Evolutionary conservation across 2,329 filamentous ascomycete genomes (phyloP).

Genomic region (Kalmusia sp.): DNA sequence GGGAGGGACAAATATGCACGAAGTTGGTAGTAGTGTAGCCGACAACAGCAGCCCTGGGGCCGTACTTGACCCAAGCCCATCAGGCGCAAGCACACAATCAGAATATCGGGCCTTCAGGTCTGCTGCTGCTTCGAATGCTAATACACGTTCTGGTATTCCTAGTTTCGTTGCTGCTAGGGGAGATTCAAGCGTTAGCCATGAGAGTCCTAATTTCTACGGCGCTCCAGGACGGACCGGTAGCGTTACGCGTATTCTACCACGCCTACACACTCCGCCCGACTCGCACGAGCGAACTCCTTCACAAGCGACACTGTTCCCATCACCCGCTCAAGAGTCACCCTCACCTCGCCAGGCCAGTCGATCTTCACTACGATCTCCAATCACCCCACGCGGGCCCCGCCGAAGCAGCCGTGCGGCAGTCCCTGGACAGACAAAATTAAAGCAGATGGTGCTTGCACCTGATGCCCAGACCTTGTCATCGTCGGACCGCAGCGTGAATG

Average conservation of each 20-base stretch:
- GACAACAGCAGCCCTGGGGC: constrained; percentile 44
- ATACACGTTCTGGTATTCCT: background rate
- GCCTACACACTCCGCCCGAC: background rate
- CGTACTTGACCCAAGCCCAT: constrained; percentile 25
- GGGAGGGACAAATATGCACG: constrained; percentile 42
- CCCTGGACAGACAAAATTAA: constrained; percentile 40
- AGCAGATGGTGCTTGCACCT: constrained; percentile 42
- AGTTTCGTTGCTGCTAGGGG: background rate
- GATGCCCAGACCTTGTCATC: constrained; percentile 29
- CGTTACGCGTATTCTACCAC: constrained; percentile 27
- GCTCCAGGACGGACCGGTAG: constrained; percentile 29
- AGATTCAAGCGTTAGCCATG: constrained; percentile 13
- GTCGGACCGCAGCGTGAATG: constrained; percentile 26
- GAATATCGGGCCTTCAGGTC: background rate
- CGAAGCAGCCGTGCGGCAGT: constrained; percentile 38
- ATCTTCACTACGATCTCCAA: constrained; percentile 22
- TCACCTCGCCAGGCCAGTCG: constrained; percentile 12
- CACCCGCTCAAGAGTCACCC: constrained; percentile 11
- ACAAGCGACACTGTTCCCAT: constrained; percentile 28
- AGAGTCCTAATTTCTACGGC: constrained; percentile 29
- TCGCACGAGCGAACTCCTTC: constrained; percentile 30
- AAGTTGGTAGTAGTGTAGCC: constrained; percentile 48
- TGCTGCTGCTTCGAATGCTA: background rate
- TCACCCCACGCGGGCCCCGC: constrained; percentile 24
- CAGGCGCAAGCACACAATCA: background rate